These are phyloP conservation scores for Eimeria necatrix DNA, from an alignment of 169 alveolate species.

Conservation along the genomic window DNA sequence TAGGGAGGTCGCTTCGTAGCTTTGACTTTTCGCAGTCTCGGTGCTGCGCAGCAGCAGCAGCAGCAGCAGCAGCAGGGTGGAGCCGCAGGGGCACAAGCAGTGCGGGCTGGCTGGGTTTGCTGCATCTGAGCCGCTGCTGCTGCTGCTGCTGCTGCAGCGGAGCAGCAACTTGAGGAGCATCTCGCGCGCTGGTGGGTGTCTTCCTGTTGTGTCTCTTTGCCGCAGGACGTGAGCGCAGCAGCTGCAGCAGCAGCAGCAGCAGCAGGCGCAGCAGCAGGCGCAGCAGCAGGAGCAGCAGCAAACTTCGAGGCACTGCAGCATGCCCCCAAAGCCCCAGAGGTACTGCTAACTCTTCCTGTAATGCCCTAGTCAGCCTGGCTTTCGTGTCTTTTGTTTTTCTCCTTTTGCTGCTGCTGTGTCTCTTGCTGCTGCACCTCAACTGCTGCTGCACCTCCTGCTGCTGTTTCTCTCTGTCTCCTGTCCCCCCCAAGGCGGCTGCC, in stretches of 20 bases:
- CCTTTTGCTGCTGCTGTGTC: neutral
- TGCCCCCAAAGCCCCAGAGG: neutral
- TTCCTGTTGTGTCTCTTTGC: neutral
- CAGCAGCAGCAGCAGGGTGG: slow-evolving; percentile 35
- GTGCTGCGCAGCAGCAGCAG: slow-evolving; percentile 8
- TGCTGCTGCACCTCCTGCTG: no score
- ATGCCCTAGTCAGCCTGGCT: neutral
- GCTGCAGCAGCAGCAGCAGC: neutral
- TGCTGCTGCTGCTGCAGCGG: no score
- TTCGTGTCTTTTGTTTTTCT: neutral
- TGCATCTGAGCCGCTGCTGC: neutral
- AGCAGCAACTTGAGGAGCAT: no score
- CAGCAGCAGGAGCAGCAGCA: no score
- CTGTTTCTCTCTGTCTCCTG: neutral
- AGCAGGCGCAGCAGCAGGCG: neutral
- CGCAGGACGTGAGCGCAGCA: neutral
- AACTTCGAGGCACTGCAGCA: no score
- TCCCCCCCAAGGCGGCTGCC: neutral
- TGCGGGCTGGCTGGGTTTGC: no score
- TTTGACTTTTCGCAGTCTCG: neutral
- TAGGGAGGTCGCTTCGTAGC: neutral
- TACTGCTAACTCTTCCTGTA: neutral
- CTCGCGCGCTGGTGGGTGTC: neutral
- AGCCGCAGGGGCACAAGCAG: no score
- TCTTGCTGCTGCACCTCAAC: neutral